Percentiles rank a stretch among this genome's conserved stretches.
Evolutionary conservation across 2,329 filamentous ascomycete species (phyloP).

Genomic region (Xenoacremonium recifei): DNA sequence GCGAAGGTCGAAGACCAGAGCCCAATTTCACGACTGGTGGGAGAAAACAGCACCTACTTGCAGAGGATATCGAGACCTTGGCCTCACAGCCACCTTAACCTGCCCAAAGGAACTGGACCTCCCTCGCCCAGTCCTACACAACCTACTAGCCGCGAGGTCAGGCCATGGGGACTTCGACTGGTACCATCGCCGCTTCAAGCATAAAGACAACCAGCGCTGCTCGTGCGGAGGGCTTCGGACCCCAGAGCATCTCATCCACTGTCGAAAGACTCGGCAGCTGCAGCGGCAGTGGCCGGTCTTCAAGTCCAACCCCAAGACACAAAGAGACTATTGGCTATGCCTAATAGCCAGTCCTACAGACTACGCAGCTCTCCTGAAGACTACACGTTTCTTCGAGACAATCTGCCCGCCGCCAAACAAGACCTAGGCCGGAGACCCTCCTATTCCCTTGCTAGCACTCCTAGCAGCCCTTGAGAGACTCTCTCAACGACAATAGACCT

Average conservation of each 20-base stretch:
- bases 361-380: slow-evolving; percentile 1
- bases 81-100: no score
- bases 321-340: slow-evolving; percentile 1
- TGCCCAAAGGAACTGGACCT: no score
- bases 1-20: background rate
- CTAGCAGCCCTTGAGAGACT: slow-evolving; percentile 1
- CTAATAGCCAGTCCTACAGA: slow-evolving; percentile 2
- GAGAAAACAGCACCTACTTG: no score
- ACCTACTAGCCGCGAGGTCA: no score
- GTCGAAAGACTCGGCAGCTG: slow-evolving; percentile 1
- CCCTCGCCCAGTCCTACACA: no score
- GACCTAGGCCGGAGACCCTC: slow-evolving; percentile 2
- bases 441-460: slow-evolving; percentile 1
- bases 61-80: no score
- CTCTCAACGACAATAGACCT: slow-evolving; percentile 4
- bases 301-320: slow-evolving; percentile 1
- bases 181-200: background rate
- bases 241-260: slow-evolving; percentile 2
- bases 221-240: background rate
- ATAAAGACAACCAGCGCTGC: slow-evolving; percentile 1
- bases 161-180: no score
- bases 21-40: no score
- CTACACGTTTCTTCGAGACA: slow-evolving; percentile 3
- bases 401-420: slow-evolving; percentile 3
- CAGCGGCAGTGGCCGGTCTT: slow-evolving; percentile 3